A percentile compares a stretch with the other conserved stretches of the same genome.
Conservation (phyloP, 148 eudicot species). For the Euryodendron excelsum region DNA sequence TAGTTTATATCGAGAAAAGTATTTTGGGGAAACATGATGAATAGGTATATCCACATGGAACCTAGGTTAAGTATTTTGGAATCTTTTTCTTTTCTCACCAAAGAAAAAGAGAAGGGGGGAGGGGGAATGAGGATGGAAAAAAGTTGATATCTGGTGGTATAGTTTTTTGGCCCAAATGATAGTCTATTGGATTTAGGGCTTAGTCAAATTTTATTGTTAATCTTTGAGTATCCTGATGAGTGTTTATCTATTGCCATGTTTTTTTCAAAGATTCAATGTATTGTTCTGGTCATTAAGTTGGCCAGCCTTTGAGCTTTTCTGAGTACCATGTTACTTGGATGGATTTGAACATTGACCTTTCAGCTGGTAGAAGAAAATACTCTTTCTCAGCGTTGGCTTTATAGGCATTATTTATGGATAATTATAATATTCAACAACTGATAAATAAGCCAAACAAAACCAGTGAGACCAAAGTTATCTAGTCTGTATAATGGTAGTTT, state of each 20-base stretch:
- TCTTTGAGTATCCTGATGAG: neutral
- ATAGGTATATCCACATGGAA: neutral
- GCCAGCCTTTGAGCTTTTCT: neutral
- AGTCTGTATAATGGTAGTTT: neutral
- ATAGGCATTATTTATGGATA: neutral
- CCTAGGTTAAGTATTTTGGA: neutral
- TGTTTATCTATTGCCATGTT: neutral
- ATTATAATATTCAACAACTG: neutral
- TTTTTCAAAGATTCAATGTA: too few relatives aligned
- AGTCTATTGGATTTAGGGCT: neutral
- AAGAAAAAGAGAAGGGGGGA: too few relatives aligned
- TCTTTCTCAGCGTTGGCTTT: neutral
- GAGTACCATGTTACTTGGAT: too few relatives aligned
- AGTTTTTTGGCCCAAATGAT: constrained; percentile 1
- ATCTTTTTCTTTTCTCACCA: neutral
- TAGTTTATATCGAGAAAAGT: neutral
- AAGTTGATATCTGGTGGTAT: neutral
- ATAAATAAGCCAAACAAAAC: neutral
- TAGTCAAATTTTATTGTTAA: neutral
- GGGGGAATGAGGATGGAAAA: neutral
- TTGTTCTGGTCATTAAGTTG: neutral
- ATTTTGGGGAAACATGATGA: neutral
- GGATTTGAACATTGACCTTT: neutral
- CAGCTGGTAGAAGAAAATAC: too few relatives aligned
- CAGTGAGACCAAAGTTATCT: neutral